Conservation (phyloP, 2,329 filamentous ascomycete genomes). For the Epichloe coenophiala region DNA sequence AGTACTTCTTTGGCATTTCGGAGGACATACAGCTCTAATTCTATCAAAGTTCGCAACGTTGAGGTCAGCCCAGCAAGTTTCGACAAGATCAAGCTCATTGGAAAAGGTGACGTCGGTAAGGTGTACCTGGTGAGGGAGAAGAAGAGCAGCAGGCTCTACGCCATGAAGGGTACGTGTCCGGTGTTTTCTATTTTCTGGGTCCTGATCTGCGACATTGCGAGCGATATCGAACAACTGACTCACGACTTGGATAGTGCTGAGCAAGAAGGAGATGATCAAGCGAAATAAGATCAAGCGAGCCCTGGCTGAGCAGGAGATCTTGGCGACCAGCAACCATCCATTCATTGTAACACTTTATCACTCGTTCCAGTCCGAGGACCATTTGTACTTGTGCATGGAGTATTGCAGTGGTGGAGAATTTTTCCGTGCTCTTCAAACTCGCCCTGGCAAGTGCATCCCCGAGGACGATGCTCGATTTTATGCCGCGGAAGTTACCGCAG, state of each 20-base stretch:
- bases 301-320: slow-evolving; percentile 91
- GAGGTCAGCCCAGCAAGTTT: slow-evolving; percentile 93
- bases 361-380: slow-evolving; percentile 97
- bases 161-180: slow-evolving; percentile 78
- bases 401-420: slow-evolving; percentile 99
- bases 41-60: slow-evolving; percentile 94
- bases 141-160: slow-evolving; percentile 89
- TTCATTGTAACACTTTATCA: slow-evolving; percentile 99
- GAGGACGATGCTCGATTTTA: slow-evolving; percentile 97
- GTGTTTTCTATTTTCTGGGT: too few species aligned
- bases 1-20: slow-evolving; percentile 66
- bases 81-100: slow-evolving; percentile 98
- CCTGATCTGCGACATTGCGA: neutral
- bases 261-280: slow-evolving; percentile 99
- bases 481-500: slow-evolving; percentile 91
- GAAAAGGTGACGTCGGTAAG: slow-evolving; percentile 97
- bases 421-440: slow-evolving; percentile 89
- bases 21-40: slow-evolving; percentile 96
- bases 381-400: slow-evolving; percentile 99
- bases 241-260: slow-evolving; percentile 53
- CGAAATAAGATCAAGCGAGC: slow-evolving; percentile 99
- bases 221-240: neutral
- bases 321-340: slow-evolving; percentile 95
- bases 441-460: slow-evolving; percentile 91
- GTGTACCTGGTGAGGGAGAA: slow-evolving; percentile 96